Percentiles rank a stretch among this genome's conserved stretches.
These are phyloP conservation scores for Nepenthes alata DNA, from an alignment of 179 eudicot species.

Conservation along the genomic window DNA sequence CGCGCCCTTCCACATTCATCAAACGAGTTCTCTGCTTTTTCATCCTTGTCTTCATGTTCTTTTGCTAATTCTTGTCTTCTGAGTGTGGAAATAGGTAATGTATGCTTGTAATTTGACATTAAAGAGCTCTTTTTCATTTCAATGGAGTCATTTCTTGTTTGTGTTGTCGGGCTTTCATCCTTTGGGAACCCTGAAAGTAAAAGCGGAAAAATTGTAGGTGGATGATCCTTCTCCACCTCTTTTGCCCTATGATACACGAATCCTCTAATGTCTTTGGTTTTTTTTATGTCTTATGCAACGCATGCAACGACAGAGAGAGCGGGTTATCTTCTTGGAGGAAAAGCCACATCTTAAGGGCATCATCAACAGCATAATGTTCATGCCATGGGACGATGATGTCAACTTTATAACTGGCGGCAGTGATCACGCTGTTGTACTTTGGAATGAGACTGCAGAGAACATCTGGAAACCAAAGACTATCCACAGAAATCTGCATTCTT, in stretches of 20 bases:
- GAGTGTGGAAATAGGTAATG: too few relatives aligned
- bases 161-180: too few relatives aligned
- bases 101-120: too few relatives aligned
- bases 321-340: constrained; percentile 60
- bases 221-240: too few relatives aligned
- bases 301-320: constrained; percentile 35
- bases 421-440: constrained; percentile 80
- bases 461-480: constrained; percentile 64
- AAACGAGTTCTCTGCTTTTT: too few relatives aligned
- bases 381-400: constrained; percentile 81
- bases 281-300: constrained; percentile 6
- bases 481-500: constrained; percentile 66
- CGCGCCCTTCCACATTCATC: too few relatives aligned
- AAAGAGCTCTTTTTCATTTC: too few relatives aligned
- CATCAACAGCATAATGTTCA: constrained; percentile 67
- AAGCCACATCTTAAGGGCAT: constrained; percentile 87
- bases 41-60: too few relatives aligned
- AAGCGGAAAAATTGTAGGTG: too few relatives aligned
- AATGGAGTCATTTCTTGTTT: too few relatives aligned
- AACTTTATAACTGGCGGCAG: constrained; percentile 82
- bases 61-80: too few relatives aligned
- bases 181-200: too few relatives aligned
- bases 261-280: not conserved
- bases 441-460: constrained; percentile 57
- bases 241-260: not conserved